These are phyloP conservation scores for Aspergillus spinulosporus DNA, from an alignment of 2,329 filamentous ascomycete genomes.

Conservation along the genomic window DNA sequence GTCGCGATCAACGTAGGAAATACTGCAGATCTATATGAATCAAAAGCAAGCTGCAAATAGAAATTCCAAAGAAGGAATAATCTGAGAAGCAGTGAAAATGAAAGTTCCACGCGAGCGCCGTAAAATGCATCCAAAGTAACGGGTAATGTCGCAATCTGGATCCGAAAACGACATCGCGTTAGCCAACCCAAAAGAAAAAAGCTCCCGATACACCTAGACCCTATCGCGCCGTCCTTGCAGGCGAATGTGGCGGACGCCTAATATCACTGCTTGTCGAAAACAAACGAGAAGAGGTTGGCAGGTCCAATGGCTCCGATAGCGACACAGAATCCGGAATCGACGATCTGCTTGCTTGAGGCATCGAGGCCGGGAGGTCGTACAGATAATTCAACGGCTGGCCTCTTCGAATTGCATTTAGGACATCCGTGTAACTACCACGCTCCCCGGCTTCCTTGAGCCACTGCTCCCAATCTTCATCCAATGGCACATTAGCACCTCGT, in stretches of 20 bases:
- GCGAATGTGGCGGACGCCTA: conserved; percentile 25
- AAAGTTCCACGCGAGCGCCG: conserved; percentile 27
- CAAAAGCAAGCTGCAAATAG: conserved; percentile 2
- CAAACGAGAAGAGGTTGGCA: conserved; percentile 25
- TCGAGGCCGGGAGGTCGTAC: conserved; percentile 28
- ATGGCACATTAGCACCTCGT: conserved; percentile 47
- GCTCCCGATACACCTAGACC: conserved; percentile 5
- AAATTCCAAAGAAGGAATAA: conserved; percentile 4
- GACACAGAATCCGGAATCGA: conserved; percentile 21
- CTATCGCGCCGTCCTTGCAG: conserved; percentile 32
- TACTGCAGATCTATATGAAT: conserved; percentile 17
- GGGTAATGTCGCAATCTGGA: conserved; percentile 10
- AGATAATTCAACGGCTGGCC: conserved; percentile 36
- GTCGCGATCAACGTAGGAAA: conserved; percentile 4
- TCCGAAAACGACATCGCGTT: neutral
- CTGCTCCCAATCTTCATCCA: conserved; percentile 56
- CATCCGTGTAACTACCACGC: conserved; percentile 46
- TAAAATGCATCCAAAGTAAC: conserved; percentile 24
- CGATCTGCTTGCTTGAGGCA: conserved; percentile 20
- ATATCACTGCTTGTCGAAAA: conserved; percentile 25
- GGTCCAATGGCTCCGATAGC: conserved; percentile 26
- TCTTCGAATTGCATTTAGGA: conserved; percentile 41
- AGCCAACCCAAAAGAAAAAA: neutral
- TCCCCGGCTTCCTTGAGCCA: conserved; percentile 60
- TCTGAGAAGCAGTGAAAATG: conserved; percentile 3